phyloP scores from a whole-genome alignment of 164 flowering plant species.

The Kingdonia uniflora region DNA sequence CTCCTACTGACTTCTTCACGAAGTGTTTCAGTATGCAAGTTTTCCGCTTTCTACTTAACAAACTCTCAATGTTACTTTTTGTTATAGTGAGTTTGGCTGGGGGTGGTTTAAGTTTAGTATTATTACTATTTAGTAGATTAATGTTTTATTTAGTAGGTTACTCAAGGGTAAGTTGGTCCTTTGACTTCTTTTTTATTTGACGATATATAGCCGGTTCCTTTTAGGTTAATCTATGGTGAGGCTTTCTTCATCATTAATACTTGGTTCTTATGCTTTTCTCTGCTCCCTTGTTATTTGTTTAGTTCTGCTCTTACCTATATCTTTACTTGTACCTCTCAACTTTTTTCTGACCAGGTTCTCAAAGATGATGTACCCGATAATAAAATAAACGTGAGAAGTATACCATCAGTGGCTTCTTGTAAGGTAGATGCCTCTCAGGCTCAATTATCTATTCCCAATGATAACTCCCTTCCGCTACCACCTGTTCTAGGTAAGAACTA shows the following conservation, averaged over 20 bases:
- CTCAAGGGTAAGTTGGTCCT: no score
- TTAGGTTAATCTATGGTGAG: no score
- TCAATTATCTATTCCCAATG: constrained; percentile 16
- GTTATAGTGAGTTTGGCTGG: no score
- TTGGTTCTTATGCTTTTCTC: background rate
- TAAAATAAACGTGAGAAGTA: constrained; percentile 10
- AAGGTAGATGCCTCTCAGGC: constrained; percentile 14
- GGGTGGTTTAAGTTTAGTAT: no score
- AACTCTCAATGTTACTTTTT: no score
- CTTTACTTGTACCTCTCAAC: background rate
- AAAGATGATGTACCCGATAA: constrained; percentile 9
- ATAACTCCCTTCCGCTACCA: constrained; percentile 28
- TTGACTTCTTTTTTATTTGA: background rate
- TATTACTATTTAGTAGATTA: no score
- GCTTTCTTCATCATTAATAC: background rate
- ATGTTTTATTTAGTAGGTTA: no score
- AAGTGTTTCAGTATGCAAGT: no score
- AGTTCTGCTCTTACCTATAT: background rate
- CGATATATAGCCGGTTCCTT: no score
- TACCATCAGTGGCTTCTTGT: constrained; percentile 12
- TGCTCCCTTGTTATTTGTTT: background rate
- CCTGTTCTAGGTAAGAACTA: constrained; percentile 44
- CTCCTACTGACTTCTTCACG: no score
- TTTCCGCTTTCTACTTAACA: no score
- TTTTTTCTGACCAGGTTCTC: constrained; percentile 13